phyloP scores from a whole-genome alignment of 805 yeast genomes.

The Lipomyces kockii region DNA sequence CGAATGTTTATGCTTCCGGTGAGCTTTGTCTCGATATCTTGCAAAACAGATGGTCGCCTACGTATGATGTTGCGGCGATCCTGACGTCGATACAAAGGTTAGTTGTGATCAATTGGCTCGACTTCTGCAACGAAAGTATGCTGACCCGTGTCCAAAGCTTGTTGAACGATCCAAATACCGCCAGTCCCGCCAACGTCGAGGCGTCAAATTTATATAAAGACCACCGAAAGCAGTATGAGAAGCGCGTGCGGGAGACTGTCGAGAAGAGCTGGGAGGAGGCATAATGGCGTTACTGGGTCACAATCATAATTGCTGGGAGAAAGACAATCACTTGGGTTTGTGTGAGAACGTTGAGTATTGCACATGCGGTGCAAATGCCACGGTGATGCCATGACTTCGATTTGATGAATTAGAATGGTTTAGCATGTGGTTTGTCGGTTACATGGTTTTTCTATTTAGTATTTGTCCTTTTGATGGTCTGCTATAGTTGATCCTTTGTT shows the following conservation, averaged over 20 bases:
- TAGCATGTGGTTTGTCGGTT: neutral
- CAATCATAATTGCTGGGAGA: neutral
- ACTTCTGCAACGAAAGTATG: neutral
- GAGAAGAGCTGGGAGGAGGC: conserved; percentile 81
- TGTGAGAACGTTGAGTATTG: neutral
- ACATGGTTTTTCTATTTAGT: neutral
- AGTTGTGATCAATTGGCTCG: neutral
- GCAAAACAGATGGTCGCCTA: conserved; percentile 98
- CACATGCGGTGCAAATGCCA: neutral
- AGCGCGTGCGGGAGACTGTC: conserved; percentile 91
- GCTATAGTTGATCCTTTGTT: neutral
- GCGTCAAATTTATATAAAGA: conserved; percentile 95
- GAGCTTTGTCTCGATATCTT: conserved; percentile 94
- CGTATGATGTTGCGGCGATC: conserved; percentile 95
- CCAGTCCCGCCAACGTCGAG: conserved; percentile 97
- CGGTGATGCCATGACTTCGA: neutral
- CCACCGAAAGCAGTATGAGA: conserved; percentile 88
- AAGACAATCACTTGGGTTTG: neutral
- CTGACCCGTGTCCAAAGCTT: conserved; percentile 46
- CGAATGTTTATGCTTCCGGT: conserved; percentile 94
- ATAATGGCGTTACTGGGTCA: conserved; percentile 8
- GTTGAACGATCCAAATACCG: conserved; percentile 93
- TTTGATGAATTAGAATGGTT: conserved; percentile 1
- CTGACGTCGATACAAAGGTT: conserved; percentile 85
- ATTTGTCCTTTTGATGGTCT: neutral